Evolutionary conservation across 202 grass and related monocot genomes (phyloP), one percentile per base, ranked within the genome.

Genomic region (Setaria italica): DNA sequence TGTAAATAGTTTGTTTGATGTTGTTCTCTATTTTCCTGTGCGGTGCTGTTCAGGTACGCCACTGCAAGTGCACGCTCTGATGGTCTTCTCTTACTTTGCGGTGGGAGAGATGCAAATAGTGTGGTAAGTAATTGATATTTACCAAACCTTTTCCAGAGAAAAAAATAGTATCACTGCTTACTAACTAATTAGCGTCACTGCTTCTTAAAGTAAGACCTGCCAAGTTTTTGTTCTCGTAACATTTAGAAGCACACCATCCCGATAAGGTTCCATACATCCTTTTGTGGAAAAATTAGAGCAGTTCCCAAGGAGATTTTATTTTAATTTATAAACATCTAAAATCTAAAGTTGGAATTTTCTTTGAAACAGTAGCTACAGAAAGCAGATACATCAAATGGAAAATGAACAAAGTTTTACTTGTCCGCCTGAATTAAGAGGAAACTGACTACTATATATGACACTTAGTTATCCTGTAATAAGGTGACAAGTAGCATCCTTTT

Each of bases 51-150:
- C 83, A 99, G 97, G 97, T 99, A 99, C 87, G 97, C 94, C 67
- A 99, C 97, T 51, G 97, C 97, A n/a, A 99, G 97, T 85, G 97
- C 97, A 87, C 94, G 97, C 37, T 99, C 97, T 66, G 97, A 99
- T 74, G 97, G 97, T 78, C 97, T 99, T 90, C 94, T 99, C 76
- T 76, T 99, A 85, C 94, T 97, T 70, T 99, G 94, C 79, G 97
- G 97, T 73, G 97, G 97, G 67, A 97, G 97, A 71, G 97, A 99
- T 90, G 92, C 90, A 3, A 99, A 91, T 85, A 96, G 94, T 85
- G 97, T 99, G 90, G 97, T 99, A 90, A 79, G 82, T 64, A 63
- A 67, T 25, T 79, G 84, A 29, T 65, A 76, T 48, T 42, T 30
- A 53, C 35, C 21, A 57, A 72, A 80, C 29, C 0, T 76, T 67